Percentiles rank a stretch among this genome's conserved stretches.
Evolutionary conservation across 1,284 basidiomycete species (phyloP).

Genomic region (Mycocalia duriaeana): DNA sequence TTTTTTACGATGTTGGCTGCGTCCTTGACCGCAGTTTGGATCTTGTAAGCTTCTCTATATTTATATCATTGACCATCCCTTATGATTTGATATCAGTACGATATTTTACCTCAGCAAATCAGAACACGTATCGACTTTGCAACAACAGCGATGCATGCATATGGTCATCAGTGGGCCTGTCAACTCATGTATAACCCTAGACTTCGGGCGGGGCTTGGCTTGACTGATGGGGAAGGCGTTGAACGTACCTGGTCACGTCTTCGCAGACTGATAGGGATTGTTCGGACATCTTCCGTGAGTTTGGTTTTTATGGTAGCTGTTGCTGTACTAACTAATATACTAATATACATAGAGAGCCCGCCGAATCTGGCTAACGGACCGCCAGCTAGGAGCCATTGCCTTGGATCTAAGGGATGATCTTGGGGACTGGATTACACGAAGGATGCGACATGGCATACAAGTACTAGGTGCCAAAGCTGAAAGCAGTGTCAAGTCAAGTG

Average conservation of each 20-base stretch:
- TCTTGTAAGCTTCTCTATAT: slow-evolving; percentile 17
- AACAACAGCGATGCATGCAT: slow-evolving; percentile 27
- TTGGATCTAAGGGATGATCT: slow-evolving; percentile 18
- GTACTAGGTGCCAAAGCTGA: slow-evolving; percentile 7
- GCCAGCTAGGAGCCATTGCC: slow-evolving; percentile 17
- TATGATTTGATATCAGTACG: slow-evolving; percentile 22
- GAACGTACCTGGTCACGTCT: slow-evolving; percentile 29
- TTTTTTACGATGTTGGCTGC: slow-evolving; percentile 37
- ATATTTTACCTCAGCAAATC: slow-evolving; percentile 21
- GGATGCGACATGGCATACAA: slow-evolving; percentile 9
- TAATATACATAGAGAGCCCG: slow-evolving; percentile 14
- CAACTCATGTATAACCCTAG: slow-evolving; percentile 34
- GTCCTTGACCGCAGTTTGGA: slow-evolving; percentile 27
- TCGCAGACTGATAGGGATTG: slow-evolving; percentile 25
- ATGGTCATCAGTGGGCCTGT: slow-evolving; percentile 34
- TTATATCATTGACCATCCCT: not conserved
- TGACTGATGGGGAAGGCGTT: slow-evolving; percentile 31
- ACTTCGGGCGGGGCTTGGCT: slow-evolving; percentile 22
- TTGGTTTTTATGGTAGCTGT: slow-evolving; percentile 5
- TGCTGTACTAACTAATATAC: not conserved
- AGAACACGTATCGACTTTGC: slow-evolving; percentile 22
- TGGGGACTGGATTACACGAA: slow-evolving; percentile 22
- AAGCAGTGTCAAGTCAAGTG: slow-evolving; percentile 9
- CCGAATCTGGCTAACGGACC: slow-evolving; percentile 24
- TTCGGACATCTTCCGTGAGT: slow-evolving; percentile 21